Percentiles rank a stretch among this genome's conserved stretches.
These are phyloP conservation scores for Acrocalymma vagum DNA, from an alignment of 2,329 filamentous ascomycete species.

Conservation along the genomic window DNA sequence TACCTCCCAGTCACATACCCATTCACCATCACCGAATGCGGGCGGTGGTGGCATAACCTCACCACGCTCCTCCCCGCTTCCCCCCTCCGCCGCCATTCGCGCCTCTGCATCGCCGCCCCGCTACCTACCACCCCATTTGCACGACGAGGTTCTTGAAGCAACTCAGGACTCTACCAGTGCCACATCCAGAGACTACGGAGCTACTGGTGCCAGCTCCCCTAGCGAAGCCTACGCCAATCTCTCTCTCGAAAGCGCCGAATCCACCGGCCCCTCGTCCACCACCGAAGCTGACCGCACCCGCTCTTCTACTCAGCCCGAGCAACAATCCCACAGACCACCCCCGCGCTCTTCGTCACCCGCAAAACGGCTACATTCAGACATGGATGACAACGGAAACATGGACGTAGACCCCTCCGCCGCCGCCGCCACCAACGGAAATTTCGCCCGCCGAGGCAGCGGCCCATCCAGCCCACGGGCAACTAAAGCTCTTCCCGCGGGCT, in stretches of 20 bases:
- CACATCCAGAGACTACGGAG: conserved; percentile 41
- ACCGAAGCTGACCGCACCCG: conserved; percentile 32
- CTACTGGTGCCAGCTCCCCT: conserved; percentile 55
- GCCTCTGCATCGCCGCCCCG: conserved; percentile 51
- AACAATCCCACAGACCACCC: conserved; percentile 26
- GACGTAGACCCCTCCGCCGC: conserved; percentile 38
- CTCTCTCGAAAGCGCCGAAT: conserved; percentile 55
- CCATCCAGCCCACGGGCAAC: conserved; percentile 33
- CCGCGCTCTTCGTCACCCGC: conserved; percentile 61
- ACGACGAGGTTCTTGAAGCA: conserved; percentile 58
- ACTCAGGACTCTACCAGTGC: conserved; percentile 31
- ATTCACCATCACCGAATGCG: conserved; percentile 44
- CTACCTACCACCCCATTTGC: conserved; percentile 65
- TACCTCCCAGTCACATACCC: conserved; percentile 7
- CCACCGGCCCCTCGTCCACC: conserved; percentile 41
- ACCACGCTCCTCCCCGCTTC: conserved; percentile 48
- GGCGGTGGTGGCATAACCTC: conserved; percentile 35
- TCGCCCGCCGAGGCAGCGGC: conserved; percentile 33
- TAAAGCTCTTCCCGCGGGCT: conserved; percentile 30
- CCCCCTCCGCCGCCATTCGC: conserved; percentile 25
- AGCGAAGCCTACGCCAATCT: conserved; percentile 63
- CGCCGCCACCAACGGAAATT: too few relatives aligned
- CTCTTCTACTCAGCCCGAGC: conserved; percentile 27
- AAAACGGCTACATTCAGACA: conserved; percentile 63
- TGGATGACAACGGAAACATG: conserved; percentile 56